These are phyloP conservation scores for Starmerella etchellsii DNA, from an alignment of 805 yeast genomes.

Conservation along the genomic window DNA sequence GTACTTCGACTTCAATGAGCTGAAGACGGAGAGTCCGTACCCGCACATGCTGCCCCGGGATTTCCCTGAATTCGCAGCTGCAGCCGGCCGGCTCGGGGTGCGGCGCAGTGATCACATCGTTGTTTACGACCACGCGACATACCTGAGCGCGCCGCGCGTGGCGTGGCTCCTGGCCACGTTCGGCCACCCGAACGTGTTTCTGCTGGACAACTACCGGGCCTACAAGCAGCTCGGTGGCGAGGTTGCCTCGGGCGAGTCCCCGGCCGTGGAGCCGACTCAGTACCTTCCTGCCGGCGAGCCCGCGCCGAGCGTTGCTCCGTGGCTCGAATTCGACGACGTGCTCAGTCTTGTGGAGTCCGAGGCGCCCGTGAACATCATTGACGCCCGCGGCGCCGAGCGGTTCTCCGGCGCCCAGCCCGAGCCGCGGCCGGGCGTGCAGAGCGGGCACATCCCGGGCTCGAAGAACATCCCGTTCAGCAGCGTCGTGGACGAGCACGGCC, in stretches of 20 bases:
- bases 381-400: conserved; percentile 67
- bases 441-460: conserved; percentile 84
- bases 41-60: conserved; percentile 83
- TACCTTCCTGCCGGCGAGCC: conserved; percentile 23
- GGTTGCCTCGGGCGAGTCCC: conserved; percentile 29
- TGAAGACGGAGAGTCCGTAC: conserved; percentile 50
- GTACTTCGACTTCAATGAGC: conserved; percentile 64
- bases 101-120: conserved; percentile 44
- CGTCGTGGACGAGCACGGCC: conserved; percentile 37
- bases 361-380: conserved; percentile 46
- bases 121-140: conserved; percentile 74
- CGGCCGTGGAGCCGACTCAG: conserved; percentile 16
- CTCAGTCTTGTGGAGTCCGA: conserved; percentile 38
- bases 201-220: conserved; percentile 55
- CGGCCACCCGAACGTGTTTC: conserved; percentile 56
- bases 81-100: conserved; percentile 27
- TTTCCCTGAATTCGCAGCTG: conserved; percentile 39
- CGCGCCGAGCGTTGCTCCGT: conserved; percentile 16
- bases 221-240: conserved; percentile 39
- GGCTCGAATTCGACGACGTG: conserved; percentile 48
- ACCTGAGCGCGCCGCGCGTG: conserved; percentile 80
- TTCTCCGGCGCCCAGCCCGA: conserved; percentile 74
- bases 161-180: conserved; percentile 80
- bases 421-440: conserved; percentile 74
- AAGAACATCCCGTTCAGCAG: conserved; percentile 61